phyloP scores from a whole-genome alignment of 148 eudicot species.

The Rhododendron mucronatum region DNA sequence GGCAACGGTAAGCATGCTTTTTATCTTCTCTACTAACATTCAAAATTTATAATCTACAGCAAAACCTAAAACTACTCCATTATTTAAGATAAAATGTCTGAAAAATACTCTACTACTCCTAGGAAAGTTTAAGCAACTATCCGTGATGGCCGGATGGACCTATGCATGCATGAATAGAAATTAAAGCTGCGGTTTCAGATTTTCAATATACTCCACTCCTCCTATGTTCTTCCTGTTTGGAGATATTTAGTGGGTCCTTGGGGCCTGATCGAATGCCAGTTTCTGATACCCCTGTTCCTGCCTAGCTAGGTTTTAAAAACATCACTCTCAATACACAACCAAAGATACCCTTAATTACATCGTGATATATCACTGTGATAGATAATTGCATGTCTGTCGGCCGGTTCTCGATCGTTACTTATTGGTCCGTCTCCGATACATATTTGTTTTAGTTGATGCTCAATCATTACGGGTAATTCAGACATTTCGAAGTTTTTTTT shows the following conservation, averaged over 20 bases:
- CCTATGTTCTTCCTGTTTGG: neutral
- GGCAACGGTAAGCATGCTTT: too few relatives aligned
- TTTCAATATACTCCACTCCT: neutral
- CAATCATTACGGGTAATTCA: too few relatives aligned
- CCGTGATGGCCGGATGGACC: neutral
- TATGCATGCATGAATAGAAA: neutral
- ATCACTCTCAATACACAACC: neutral
- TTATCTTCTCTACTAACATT: too few relatives aligned
- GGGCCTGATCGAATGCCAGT: neutral
- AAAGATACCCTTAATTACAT: too few relatives aligned
- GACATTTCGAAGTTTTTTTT: too few relatives aligned
- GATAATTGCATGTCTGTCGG: too few relatives aligned
- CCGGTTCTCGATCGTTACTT: too few relatives aligned
- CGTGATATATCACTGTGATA: too few relatives aligned
- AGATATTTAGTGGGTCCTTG: slow-evolving; percentile 12
- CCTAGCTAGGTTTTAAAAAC: neutral
- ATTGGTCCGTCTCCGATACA: too few relatives aligned
- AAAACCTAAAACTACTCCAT: too few relatives aligned
- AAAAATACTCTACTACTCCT: neutral
- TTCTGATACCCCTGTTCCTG: neutral
- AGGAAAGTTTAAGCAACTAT: neutral
- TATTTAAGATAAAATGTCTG: neutral
- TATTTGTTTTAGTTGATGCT: neutral
- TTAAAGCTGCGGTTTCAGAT: neutral
- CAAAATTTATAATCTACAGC: too few relatives aligned